phyloP scores from a whole-genome alignment of 2,329 filamentous ascomycete genomes.

The Byssochlamys sp. region DNA sequence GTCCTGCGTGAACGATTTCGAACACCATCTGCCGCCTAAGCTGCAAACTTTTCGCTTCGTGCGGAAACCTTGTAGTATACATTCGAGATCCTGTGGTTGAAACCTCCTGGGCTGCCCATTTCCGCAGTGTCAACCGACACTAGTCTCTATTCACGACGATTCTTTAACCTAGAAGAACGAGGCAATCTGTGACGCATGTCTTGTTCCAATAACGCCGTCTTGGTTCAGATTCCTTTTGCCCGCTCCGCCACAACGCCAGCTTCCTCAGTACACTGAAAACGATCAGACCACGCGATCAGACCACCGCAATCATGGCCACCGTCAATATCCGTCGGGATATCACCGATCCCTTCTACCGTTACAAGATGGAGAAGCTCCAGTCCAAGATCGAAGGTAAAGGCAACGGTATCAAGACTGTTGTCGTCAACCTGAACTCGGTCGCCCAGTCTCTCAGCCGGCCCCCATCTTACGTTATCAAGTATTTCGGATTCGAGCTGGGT shows the following conservation, averaged over 20 bases:
- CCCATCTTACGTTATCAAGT: slow-evolving; percentile 95
- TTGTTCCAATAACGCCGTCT: slow-evolving; percentile 40
- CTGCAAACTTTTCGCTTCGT: slow-evolving; percentile 94
- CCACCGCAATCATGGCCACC: slow-evolving; percentile 73
- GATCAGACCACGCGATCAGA: slow-evolving; percentile 47
- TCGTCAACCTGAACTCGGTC: slow-evolving; percentile 92
- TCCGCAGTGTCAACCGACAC: slow-evolving; percentile 15
- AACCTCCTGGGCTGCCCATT: slow-evolving; percentile 19
- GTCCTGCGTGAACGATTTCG: slow-evolving; percentile 88
- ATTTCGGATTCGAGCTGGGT: slow-evolving; percentile 97
- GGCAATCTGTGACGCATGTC: slow-evolving; percentile 47
- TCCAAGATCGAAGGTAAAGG: slow-evolving; percentile 99
- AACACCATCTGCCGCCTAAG: slow-evolving; percentile 86
- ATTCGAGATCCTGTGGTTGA: slow-evolving; percentile 91
- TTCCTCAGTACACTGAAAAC: slow-evolving; percentile 21
- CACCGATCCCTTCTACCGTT: slow-evolving; percentile 97
- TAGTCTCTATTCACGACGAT: slow-evolving; percentile 12
- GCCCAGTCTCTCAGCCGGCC: slow-evolving; percentile 85
- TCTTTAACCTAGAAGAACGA: slow-evolving; percentile 10
- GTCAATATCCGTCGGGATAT: slow-evolving; percentile 98
- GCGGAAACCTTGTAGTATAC: slow-evolving; percentile 84
- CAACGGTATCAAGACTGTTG: slow-evolving; percentile 98
- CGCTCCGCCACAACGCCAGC: slow-evolving; percentile 19
- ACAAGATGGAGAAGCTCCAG: slow-evolving; percentile 99
- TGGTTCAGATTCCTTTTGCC: slow-evolving; percentile 35